Conservation (phyloP, 352 stramenopile genomes). For the Phytophthora megakarya region DNA sequence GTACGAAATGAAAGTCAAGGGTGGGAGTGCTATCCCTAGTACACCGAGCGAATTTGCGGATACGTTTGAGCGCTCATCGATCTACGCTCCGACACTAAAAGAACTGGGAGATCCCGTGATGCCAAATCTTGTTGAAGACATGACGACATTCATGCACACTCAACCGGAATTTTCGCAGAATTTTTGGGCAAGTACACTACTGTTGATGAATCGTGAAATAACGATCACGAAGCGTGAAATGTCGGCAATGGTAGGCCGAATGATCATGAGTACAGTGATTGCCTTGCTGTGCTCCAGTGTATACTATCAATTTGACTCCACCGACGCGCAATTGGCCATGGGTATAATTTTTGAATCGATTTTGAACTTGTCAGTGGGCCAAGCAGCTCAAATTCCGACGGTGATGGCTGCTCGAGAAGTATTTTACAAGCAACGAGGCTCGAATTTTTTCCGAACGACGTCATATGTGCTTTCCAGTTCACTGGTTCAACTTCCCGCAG, state of each 20-base stretch:
- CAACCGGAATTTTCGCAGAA: constrained; percentile 33
- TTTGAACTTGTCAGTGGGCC: constrained; percentile 66
- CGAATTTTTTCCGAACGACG: too few relatives aligned
- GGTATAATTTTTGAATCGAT: constrained; percentile 73
- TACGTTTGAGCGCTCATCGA: constrained; percentile 47
- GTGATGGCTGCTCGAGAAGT: constrained; percentile 52
- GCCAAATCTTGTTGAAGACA: constrained; percentile 14
- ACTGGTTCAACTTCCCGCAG: neutral
- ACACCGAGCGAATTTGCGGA: constrained; percentile 36
- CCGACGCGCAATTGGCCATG: constrained; percentile 27
- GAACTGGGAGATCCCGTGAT: neutral
- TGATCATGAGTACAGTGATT: constrained; percentile 33
- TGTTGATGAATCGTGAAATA: constrained; percentile 32
- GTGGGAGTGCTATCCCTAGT: constrained; percentile 2
- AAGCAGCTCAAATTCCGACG: constrained; percentile 58
- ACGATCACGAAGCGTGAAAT: constrained; percentile 32
- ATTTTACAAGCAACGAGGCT: constrained; percentile 21
- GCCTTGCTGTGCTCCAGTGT: constrained; percentile 32
- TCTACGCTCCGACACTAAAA: constrained; percentile 6
- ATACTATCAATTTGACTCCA: constrained; percentile 35
- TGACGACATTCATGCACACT: constrained; percentile 1
- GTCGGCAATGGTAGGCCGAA: constrained; percentile 26
- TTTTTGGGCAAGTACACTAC: constrained; percentile 22
- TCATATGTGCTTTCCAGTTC: constrained; percentile 11
- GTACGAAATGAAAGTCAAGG: constrained; percentile 26